Evolutionary conservation across 164 flowering plant species (phyloP), one percentile per base, ranked within the genome.

Genomic region (Vitis cinerea): DNA sequence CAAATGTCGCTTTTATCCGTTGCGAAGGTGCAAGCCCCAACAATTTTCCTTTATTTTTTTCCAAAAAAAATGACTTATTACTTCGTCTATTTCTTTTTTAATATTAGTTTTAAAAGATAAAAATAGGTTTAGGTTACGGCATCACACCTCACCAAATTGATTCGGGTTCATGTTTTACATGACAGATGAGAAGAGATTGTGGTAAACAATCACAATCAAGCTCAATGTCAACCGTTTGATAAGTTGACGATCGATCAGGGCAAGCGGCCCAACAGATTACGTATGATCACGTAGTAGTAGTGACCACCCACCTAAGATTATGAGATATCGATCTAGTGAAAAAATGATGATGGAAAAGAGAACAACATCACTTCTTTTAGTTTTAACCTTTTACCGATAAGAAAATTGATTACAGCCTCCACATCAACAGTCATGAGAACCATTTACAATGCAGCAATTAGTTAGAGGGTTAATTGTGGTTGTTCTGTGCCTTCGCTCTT

Each of bases 1-100:
- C 29, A 53, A 29, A 69, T 56, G 72, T 70, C 72, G 53, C 68
- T 60, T 63, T 59, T 79, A 31, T 51, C 37, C 78, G 68, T 74
- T 71, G 64, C 10, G 50, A 67, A 67, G 64, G 63, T 14, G 23
- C 12, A 49, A 68, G 59, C 49, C 65, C 30, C 62, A 68, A 71
- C 64, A 67, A 47, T 50, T 64, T 16, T 52, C 49, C 12, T 12
- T 8, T 51, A n/a, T 49, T 8, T 49, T 2, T 2, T 37, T 44
- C 44, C 44, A 37, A 37, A 37, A 37, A 37, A 23, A 23, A 23
- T 1, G 2, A 23, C 27, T 1, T 23, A 3, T 37, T 37, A 37
- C 44, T 37, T 37, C 27, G 27, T 23, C 27, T 23, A 23, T 37
- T 37, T 37, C 44, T 6, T 37, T 37, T 37, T 37, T 37, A 37